Evolutionary conservation across 140 eudicot species (phyloP).

Genomic region (Stevia rebaudiana): DNA sequence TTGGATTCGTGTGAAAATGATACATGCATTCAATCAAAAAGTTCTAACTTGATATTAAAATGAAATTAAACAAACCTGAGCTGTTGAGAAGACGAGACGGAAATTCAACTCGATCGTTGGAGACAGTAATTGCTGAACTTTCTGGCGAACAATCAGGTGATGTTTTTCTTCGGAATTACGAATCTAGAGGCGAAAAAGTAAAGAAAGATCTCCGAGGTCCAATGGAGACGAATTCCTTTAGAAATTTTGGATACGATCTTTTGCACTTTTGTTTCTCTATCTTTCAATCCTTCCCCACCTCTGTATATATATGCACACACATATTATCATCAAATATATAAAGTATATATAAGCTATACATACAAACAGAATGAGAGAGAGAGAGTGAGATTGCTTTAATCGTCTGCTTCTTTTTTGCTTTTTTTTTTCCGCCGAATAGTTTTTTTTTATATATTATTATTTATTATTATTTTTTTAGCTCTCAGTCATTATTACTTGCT

Average conservation of each 20-base stretch:
- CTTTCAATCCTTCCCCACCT: conserved; percentile 2
- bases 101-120: neutral
- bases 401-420: conserved; percentile 27
- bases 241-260: conserved; percentile 18
- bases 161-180: conserved; percentile 5
- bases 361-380: conserved; percentile 1
- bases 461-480: conserved; percentile 11
- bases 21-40: conserved; percentile 22
- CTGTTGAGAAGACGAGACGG: conserved; percentile 3
- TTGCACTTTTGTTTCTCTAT: conserved; percentile 23
- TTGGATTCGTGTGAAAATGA: neutral
- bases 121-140: neutral
- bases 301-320: neutral
- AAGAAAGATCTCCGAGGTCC: neutral
- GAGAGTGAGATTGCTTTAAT: conserved; percentile 32
- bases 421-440: conserved; percentile 36
- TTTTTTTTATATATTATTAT: neutral
- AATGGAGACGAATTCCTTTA: conserved; percentile 20
- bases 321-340: neutral
- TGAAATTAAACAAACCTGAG: conserved; percentile 21
- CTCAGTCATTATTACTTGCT: conserved; percentile 27
- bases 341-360: neutral
- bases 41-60: conserved; percentile 3
- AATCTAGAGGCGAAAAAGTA: conserved; percentile 10
- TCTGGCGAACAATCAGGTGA: conserved; percentile 21